phyloP scores from a whole-genome alignment of 1,284 basidiomycete genomes.

The Wallemia mellicola region DNA sequence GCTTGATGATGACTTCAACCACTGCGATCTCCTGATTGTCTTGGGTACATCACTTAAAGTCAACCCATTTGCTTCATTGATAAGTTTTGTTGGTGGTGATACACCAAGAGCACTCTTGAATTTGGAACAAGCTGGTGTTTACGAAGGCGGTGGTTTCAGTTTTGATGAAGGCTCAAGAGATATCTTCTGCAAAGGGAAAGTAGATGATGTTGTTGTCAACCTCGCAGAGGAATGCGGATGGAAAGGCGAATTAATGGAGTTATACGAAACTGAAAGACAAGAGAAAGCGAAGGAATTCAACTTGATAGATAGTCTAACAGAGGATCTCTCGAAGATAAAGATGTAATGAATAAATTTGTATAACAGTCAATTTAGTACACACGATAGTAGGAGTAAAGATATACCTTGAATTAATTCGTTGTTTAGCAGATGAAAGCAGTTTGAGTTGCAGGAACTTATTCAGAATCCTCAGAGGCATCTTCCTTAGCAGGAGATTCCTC shows the following conservation, averaged over 20 bases:
- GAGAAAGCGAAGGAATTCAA: background rate
- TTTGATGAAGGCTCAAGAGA: background rate
- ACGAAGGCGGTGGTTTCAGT: background rate
- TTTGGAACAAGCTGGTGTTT: background rate
- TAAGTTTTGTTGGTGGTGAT: constrained; percentile 12
- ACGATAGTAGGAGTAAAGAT: too few relatives aligned
- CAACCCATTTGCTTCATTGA: constrained; percentile 17
- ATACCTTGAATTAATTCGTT: background rate
- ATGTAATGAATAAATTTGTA: background rate
- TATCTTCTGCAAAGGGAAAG: background rate
- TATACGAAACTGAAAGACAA: background rate
- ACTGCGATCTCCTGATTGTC: constrained; percentile 16
- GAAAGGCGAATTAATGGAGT: background rate
- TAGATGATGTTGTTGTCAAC: background rate
- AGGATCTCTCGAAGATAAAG: too few relatives aligned
- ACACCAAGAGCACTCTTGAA: background rate
- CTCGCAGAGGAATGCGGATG: background rate
- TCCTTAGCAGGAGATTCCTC: background rate
- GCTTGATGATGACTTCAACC: constrained; percentile 11
- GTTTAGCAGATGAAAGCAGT: background rate
- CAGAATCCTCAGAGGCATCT: background rate
- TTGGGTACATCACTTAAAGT: constrained; percentile 18
- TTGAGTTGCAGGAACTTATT: too few relatives aligned
- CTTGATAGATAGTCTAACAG: too few relatives aligned
- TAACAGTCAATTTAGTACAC: too few relatives aligned